These are phyloP conservation scores for Colletotrichum lindemuthianum DNA, from an alignment of 2,329 filamentous ascomycete genomes.

Conservation along the genomic window DNA sequence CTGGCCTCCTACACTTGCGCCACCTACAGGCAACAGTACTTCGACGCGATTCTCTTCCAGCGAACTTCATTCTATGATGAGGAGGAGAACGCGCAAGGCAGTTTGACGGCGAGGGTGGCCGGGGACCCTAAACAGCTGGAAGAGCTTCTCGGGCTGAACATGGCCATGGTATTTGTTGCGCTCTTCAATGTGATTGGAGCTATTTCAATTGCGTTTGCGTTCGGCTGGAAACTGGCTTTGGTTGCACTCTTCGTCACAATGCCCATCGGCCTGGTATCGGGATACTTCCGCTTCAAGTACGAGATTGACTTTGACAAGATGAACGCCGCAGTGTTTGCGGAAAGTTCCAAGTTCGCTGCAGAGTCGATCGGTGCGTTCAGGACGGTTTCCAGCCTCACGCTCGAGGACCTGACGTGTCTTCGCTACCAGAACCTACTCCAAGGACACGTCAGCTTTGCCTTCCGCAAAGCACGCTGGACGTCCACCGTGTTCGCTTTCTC, in stretches of 20 bases:
- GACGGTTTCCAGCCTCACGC: conserved; percentile 75
- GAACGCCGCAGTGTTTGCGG: conserved; percentile 74
- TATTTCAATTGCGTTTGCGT: conserved; percentile 73
- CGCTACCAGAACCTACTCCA: conserved; percentile 70
- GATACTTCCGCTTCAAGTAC: conserved; percentile 63
- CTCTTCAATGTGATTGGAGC: conserved; percentile 73
- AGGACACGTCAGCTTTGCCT: conserved; percentile 68
- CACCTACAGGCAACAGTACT: conserved; percentile 68
- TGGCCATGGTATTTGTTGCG: conserved; percentile 70
- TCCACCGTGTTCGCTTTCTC: conserved; percentile 75
- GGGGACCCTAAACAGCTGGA: conserved; percentile 69
- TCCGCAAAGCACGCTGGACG: conserved; percentile 68
- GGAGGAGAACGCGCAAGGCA: conserved; percentile 68
- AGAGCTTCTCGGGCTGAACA: conserved; percentile 70
- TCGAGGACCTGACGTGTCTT: conserved; percentile 72
- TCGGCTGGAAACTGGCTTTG: conserved; percentile 80
- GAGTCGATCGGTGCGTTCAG: conserved; percentile 80
- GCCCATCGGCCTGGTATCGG: conserved; percentile 58
- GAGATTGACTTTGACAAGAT: conserved; percentile 76
- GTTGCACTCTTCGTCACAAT: conserved; percentile 71
- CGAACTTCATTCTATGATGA: conserved; percentile 69
- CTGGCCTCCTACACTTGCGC: conserved; percentile 61
- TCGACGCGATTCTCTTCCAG: conserved; percentile 68
- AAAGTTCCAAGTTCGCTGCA: conserved; percentile 78
- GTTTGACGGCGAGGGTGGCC: conserved; percentile 65